Conservation (phyloP, 306 rosid genomes). For the Prunus salicina region DNA sequence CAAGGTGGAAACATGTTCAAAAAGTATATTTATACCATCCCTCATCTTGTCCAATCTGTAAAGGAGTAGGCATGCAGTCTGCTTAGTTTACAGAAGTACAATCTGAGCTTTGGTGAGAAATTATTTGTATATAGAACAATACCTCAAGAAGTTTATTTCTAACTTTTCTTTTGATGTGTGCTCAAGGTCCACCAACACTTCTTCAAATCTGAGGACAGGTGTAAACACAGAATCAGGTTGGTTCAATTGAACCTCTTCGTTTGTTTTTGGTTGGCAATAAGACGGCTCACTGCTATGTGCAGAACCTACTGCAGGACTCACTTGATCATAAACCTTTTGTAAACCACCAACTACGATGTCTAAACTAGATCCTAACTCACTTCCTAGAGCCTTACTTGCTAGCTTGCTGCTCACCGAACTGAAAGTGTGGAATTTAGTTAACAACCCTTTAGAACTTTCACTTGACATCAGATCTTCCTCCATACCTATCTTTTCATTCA, state of each 20-base stretch:
- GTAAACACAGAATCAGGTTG: constrained; percentile 21
- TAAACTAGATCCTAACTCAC: constrained; percentile 35
- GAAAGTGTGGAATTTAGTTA: constrained; percentile 27
- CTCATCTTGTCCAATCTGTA: constrained; percentile 62
- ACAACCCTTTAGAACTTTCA: constrained; percentile 23
- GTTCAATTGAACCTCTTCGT: constrained; percentile 18
- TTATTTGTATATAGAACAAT: neutral
- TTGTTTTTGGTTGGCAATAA: neutral
- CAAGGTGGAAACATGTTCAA: constrained; percentile 29
- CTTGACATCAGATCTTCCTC: constrained; percentile 47
- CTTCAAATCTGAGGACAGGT: constrained; percentile 34
- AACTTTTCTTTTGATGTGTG: constrained; percentile 39
- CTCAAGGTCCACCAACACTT: constrained; percentile 45
- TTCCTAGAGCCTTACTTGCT: constrained; percentile 31
- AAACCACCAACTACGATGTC: constrained; percentile 26
- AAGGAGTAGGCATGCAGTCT: constrained; percentile 2
- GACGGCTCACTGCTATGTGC: neutral
- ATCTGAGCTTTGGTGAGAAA: neutral
- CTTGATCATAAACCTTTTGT: constrained; percentile 11
- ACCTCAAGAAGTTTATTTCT: constrained; percentile 47
- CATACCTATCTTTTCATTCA: constrained; percentile 27
- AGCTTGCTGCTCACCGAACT: constrained; percentile 46
- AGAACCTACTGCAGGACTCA: neutral
- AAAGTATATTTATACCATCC: constrained; percentile 34
- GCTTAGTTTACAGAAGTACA: neutral